phyloP scores from a whole-genome alignment of 495 filamentous ascomycete species.

The Aspergillus conjunctus region DNA sequence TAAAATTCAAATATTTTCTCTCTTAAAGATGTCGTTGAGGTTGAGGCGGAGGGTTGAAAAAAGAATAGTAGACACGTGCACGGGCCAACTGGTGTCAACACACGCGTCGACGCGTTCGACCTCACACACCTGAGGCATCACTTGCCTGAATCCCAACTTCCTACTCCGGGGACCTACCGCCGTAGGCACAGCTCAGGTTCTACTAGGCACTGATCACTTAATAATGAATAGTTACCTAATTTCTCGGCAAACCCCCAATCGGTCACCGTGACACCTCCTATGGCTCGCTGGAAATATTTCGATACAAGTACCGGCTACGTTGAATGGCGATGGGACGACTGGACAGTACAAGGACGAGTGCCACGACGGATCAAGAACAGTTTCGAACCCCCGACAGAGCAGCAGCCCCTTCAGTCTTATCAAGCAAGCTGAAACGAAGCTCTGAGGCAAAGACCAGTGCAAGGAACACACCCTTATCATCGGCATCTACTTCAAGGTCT shows the following conservation, averaged over 20 bases:
- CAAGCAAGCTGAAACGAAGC: conserved; percentile 17
- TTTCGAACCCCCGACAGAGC: conserved; percentile 36
- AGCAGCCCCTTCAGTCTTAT: conserved; percentile 21
- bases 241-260: conserved; percentile 19
- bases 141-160: too few relatives aligned
- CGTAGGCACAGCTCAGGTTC: too few relatives aligned
- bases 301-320: background rate
- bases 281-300: background rate
- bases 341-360: conserved; percentile 19
- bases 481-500: conserved; percentile 24
- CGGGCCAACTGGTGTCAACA: too few relatives aligned
- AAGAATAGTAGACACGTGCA: too few relatives aligned
- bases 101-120: too few relatives aligned
- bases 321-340: conserved; percentile 41
- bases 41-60: too few relatives aligned
- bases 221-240: conserved; percentile 13
- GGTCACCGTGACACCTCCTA: conserved; percentile 12
- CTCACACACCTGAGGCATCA: too few relatives aligned
- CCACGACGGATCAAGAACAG: conserved; percentile 25
- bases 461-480: conserved; percentile 28
- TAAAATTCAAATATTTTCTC: too few relatives aligned
- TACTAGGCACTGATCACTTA: background rate
- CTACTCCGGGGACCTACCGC: too few relatives aligned
- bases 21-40: too few relatives aligned
- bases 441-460: conserved; percentile 23